Evolutionary conservation across 768 basidiomycete species (phyloP).

Genomic region (Mycena indigotica): DNA sequence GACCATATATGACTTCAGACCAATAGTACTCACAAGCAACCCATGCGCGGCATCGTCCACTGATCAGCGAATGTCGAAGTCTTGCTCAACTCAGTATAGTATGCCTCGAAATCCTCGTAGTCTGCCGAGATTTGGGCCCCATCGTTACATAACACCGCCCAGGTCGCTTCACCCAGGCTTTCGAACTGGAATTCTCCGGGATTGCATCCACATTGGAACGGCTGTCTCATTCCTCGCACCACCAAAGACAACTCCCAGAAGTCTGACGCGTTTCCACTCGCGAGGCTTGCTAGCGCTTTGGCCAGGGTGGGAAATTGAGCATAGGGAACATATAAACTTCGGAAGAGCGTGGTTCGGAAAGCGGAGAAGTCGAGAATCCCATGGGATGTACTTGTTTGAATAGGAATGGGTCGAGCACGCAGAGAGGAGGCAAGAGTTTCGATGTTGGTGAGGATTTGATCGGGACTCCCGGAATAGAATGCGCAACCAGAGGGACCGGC

Average conservation of each 20-base stretch:
- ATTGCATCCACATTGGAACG: conserved; percentile 34
- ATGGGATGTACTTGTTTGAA: conserved; percentile 31
- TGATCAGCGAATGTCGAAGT: background rate
- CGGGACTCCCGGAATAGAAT: conserved; percentile 40
- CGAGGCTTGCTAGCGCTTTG: conserved; percentile 36
- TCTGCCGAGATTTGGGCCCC: background rate
- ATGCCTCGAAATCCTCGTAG: background rate
- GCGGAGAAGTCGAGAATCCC: conserved; percentile 39
- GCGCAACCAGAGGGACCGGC: conserved; percentile 39
- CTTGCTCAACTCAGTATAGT: background rate
- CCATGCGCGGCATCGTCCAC: background rate
- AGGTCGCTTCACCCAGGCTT: background rate
- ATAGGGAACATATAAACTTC: conserved; percentile 40
- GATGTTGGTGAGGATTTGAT: conserved; percentile 36
- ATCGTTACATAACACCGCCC: conserved; percentile 2
- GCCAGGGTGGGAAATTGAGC: conserved; percentile 36
- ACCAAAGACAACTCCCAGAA: conserved; percentile 34
- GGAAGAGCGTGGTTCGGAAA: conserved; percentile 33
- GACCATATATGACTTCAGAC: background rate
- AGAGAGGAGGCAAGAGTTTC: conserved; percentile 35
- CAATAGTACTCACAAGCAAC: background rate
- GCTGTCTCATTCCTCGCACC: conserved; percentile 10
- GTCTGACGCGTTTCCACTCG: conserved; percentile 31
- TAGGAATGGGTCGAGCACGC: conserved; percentile 34
- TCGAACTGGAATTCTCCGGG: conserved; percentile 1